phyloP scores from a whole-genome alignment of 2,329 filamentous ascomycete species.

The Fusarium neocosmosporiellum region DNA sequence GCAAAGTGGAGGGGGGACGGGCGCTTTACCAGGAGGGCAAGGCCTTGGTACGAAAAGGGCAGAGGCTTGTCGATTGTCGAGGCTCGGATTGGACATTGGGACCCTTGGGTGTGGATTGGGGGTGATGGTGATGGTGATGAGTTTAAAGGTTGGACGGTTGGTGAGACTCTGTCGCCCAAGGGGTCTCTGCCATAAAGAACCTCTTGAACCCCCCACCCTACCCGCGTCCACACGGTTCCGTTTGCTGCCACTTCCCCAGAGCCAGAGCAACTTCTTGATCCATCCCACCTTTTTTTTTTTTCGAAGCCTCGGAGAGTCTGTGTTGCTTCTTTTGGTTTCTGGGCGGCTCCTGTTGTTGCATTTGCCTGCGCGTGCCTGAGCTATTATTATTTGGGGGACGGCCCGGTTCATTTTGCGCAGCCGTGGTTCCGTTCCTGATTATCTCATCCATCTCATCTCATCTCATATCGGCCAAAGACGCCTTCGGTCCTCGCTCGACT shows the following conservation, averaged over 20 bases:
- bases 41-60: conserved; percentile 33
- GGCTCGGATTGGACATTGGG: conserved; percentile 15
- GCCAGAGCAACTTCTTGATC: conserved; percentile 31
- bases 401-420: conserved; percentile 17
- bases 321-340: conserved; percentile 21
- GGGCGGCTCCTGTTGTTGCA: conserved; percentile 19
- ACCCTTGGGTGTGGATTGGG: conserved; percentile 21
- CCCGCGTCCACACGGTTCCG: conserved; percentile 27
- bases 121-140: conserved; percentile 12
- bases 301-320: conserved; percentile 11
- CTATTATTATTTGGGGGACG: conserved; percentile 16
- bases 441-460: conserved; percentile 19
- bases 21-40: conserved; percentile 37
- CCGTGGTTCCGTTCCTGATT: conserved; percentile 28
- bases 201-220: conserved; percentile 36
- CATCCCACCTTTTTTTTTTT: conserved; percentile 30
- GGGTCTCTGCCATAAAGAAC: conserved; percentile 32
- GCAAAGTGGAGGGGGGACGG: conserved; percentile 32
- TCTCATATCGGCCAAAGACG: conserved; percentile 8
- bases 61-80: conserved; percentile 22
- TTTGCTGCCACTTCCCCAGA: conserved; percentile 31
- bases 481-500: background rate
- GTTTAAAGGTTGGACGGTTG: conserved; percentile 7
- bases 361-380: conserved; percentile 18
- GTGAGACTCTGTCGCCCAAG: conserved; percentile 5